Conservation (phyloP, 768 basidiomycete genomes). For the Suillus decipiens region DNA sequence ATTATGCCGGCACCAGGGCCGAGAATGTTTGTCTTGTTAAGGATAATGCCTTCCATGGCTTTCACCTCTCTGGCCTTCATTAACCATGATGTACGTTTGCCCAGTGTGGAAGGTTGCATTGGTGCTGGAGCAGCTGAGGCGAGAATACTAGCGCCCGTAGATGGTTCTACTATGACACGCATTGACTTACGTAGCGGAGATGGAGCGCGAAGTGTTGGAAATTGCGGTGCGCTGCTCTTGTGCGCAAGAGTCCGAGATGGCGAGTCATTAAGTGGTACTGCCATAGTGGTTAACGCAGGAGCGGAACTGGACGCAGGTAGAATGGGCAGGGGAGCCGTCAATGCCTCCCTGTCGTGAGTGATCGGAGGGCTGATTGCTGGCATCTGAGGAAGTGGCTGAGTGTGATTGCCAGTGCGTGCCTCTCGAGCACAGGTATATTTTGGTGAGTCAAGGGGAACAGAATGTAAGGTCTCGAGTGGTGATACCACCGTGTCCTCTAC, state of each 20-base stretch:
- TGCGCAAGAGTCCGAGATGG: conserved; percentile 30
- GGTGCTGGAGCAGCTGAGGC: conserved; percentile 37
- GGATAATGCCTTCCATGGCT: conserved; percentile 56
- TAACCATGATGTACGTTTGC: conserved; percentile 80
- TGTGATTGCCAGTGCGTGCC: conserved; percentile 12
- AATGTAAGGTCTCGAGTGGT: conserved; percentile 40
- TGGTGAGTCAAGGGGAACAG: conserved; percentile 42
- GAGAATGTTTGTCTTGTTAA: conserved; percentile 30
- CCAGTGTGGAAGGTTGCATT: conserved; percentile 37
- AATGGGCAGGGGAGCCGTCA: conserved; percentile 26
- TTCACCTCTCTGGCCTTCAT: conserved; percentile 75
- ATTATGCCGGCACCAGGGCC: conserved; percentile 7
- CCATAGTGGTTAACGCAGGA: conserved; percentile 22
- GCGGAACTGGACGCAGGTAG: conserved; percentile 15
- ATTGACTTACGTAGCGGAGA: conserved; percentile 71
- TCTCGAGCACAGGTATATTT: conserved; percentile 12
- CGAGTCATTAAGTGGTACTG: conserved; percentile 39
- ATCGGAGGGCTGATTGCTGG: conserved; percentile 8
- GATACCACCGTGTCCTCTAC: conserved; percentile 23
- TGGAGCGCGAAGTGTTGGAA: conserved; percentile 69
- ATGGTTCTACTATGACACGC: conserved; percentile 49
- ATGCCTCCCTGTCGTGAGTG: conserved; percentile 19
- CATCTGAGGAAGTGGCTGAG: conserved; percentile 23
- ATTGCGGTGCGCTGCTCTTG: conserved; percentile 45
- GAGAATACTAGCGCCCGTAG: conserved; percentile 29